A percentile compares a stretch with the other conserved stretches of the same genome.
Evolutionary conservation across 176 grass and related monocot genomes (phyloP).

Genomic region (Aegilops tauschii): DNA sequence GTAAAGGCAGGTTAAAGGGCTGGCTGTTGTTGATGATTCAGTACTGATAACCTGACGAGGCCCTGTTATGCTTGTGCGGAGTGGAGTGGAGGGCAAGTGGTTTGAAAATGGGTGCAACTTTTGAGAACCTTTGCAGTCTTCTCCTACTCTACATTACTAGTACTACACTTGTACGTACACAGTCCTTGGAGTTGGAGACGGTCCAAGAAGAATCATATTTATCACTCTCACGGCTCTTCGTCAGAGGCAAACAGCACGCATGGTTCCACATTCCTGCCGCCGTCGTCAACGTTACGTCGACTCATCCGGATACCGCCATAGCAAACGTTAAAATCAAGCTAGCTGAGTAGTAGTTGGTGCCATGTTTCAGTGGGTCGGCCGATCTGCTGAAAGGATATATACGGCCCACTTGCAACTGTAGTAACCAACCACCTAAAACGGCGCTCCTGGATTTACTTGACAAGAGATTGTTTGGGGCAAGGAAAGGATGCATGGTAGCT

Average conservation of each 20-base stretch:
- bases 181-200: too few species aligned
- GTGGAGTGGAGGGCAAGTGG: neutral
- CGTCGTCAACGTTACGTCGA: neutral
- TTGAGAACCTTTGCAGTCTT: neutral
- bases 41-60: neutral
- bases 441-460: too few species aligned
- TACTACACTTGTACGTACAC: too few species aligned
- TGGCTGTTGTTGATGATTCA: neutral
- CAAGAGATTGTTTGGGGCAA: too few species aligned
- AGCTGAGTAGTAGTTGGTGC: neutral
- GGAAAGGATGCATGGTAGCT: too few species aligned
- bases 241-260: neutral
- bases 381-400: neutral
- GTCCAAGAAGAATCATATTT: neutral
- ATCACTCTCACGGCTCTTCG: neutral
- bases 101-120: constrained; percentile 6
- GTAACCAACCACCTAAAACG: too few species aligned
- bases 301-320: too few species aligned
- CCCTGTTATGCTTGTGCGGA: too few species aligned
- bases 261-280: neutral
- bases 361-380: neutral
- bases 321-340: too few species aligned
- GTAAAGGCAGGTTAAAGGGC: neutral
- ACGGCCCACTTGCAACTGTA: too few species aligned
- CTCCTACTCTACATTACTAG: too few species aligned